Evolutionary conservation across 1,284 basidiomycete genomes (phyloP).

Genomic region (Naganishia cerealis): DNA sequence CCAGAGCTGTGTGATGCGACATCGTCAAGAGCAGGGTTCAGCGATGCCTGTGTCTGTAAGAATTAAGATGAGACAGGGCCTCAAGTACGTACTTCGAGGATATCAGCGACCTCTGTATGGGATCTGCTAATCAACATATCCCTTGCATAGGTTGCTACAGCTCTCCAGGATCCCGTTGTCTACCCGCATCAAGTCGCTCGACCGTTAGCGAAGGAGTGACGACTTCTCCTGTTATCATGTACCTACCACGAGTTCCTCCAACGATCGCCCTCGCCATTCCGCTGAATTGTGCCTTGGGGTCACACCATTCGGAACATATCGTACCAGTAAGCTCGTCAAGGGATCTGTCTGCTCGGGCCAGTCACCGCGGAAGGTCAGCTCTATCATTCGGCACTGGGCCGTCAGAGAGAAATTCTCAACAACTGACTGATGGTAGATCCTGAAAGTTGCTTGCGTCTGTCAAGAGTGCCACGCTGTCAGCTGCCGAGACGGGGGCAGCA

Average conservation of each 20-base stretch:
- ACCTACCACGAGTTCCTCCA: constrained; percentile 13
- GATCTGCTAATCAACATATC: constrained; percentile 15
- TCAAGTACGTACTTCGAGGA: constrained; percentile 22
- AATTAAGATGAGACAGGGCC: not conserved
- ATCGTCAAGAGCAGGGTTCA: not conserved
- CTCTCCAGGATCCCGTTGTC: constrained; percentile 23
- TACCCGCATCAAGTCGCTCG: not conserved
- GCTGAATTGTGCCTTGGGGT: not conserved
- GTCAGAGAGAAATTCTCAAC: too few relatives aligned
- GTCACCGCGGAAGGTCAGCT: not conserved
- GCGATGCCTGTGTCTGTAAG: not conserved
- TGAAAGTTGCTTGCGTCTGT: constrained; percentile 18
- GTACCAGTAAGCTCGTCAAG: constrained; percentile 8
- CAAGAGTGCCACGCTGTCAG: not conserved
- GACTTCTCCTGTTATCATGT: not conserved
- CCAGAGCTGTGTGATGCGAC: constrained; percentile 20
- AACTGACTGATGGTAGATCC: constrained; percentile 19
- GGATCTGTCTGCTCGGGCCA: constrained; percentile 13
- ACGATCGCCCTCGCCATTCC: constrained; percentile 7
- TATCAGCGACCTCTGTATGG: not conserved
- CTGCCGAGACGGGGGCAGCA: not conserved
- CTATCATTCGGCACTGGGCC: not conserved
- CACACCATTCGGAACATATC: constrained; percentile 11
- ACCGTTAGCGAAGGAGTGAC: not conserved
- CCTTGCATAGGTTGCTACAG: constrained; percentile 24